Conservation (phyloP, 1,284 basidiomycete genomes). For the Cystobasidium pallidum region DNA sequence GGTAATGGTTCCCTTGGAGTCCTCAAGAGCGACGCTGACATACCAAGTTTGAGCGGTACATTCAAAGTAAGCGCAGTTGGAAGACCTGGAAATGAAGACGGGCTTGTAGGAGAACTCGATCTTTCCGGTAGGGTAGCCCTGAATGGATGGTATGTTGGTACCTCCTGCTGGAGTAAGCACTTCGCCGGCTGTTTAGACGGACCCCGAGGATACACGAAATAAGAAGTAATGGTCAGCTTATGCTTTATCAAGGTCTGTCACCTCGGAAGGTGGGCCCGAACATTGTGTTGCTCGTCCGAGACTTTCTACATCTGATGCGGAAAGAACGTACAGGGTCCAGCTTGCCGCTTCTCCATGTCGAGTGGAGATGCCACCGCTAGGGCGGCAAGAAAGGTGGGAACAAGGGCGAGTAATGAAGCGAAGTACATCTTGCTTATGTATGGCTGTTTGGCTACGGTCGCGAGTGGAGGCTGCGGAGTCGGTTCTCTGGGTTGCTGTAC, state of each 20-base stretch:
- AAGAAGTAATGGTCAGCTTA: too few relatives aligned
- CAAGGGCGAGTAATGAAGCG: slow-evolving; percentile 7
- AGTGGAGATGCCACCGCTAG: slow-evolving; percentile 6
- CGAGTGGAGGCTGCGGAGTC: too few relatives aligned
- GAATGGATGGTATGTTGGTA: slow-evolving; percentile 18
- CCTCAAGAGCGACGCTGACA: slow-evolving; percentile 28
- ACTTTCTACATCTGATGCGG: too few relatives aligned
- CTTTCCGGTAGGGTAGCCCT: slow-evolving; percentile 34
- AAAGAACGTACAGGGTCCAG: slow-evolving; percentile 16
- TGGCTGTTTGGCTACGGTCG: background rate
- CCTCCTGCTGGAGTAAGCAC: slow-evolving; percentile 19
- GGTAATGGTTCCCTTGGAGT: slow-evolving; percentile 11
- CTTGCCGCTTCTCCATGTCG: slow-evolving; percentile 11
- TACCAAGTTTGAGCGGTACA: slow-evolving; percentile 34
- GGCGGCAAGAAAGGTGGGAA: slow-evolving; percentile 4
- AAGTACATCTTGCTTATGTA: slow-evolving; percentile 20
- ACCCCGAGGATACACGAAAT: background rate
- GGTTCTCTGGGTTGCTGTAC: too few relatives aligned
- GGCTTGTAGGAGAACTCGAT: slow-evolving; percentile 34
- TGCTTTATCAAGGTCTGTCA: background rate
- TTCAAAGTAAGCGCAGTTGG: slow-evolving; percentile 22
- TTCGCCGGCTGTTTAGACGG: slow-evolving; percentile 1
- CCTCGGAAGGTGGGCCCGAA: too few relatives aligned
- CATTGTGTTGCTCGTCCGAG: too few relatives aligned
- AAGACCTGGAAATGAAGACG: slow-evolving; percentile 25